These are phyloP conservation scores for Caryopteris hybrid DNA, from an alignment of 305 asterid genomes.

Conservation along the genomic window DNA sequence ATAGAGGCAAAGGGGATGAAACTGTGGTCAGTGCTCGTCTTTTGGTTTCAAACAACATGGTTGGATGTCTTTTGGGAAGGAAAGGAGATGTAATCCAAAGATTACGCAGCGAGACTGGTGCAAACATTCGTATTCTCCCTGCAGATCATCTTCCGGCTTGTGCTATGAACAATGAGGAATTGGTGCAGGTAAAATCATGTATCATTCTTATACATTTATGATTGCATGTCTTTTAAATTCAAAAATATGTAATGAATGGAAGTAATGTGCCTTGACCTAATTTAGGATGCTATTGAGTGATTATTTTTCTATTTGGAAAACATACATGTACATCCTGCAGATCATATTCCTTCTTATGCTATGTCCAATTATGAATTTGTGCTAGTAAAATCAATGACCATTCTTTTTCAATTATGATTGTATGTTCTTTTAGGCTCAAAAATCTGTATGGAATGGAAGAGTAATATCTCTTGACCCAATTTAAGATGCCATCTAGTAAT, in stretches of 20 bases:
- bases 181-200: conserved; percentile 59
- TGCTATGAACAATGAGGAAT: conserved; percentile 58
- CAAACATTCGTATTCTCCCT: conserved; percentile 70
- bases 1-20: conserved; percentile 35
- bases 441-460: neutral
- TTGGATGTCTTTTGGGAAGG: conserved; percentile 77
- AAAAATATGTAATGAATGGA: conserved; percentile 1
- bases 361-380: conserved; percentile 62
- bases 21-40: conserved; percentile 65
- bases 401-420: conserved; percentile 15
- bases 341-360: conserved; percentile 63
- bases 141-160: conserved; percentile 64
- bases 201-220: conserved; percentile 17
- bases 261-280: neutral
- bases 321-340: conserved; percentile 67
- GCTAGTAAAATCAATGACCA: conserved; percentile 43
- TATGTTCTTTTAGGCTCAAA: conserved; percentile 7
- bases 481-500: conserved; percentile 2
- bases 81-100: conserved; percentile 87
- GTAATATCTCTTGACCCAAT: neutral
- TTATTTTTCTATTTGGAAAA: conserved; percentile 12
- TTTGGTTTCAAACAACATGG: conserved; percentile 57
- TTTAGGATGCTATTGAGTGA: neutral
- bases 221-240: conserved; percentile 9
- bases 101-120: conserved; percentile 75